phyloP scores from a whole-genome alignment of 2,329 filamentous ascomycete genomes.

The Talaromyces sp. region DNA sequence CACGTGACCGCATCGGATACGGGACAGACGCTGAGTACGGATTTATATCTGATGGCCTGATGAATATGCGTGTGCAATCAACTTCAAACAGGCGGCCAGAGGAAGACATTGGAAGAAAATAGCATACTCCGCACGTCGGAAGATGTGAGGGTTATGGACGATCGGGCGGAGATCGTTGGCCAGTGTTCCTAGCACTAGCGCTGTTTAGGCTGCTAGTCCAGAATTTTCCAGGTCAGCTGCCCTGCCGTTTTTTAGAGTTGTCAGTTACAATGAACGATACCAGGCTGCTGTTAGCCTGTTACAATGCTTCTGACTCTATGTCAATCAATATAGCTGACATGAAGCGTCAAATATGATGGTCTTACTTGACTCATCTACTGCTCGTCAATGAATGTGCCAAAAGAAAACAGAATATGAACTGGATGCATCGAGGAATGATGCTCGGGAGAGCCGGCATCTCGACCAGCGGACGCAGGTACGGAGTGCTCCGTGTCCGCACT shows the following conservation, averaged over 20 bases:
- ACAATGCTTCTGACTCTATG: too few species aligned
- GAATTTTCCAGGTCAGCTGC: conserved; percentile 12
- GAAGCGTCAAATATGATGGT: too few species aligned
- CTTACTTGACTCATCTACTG: neutral
- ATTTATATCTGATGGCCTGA: too few species aligned
- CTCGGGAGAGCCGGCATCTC: neutral
- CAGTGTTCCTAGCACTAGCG: neutral
- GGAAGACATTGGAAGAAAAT: too few species aligned
- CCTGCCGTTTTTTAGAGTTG: neutral
- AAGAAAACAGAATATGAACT: neutral
- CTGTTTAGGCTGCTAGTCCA: neutral
- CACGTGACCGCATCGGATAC: too few species aligned
- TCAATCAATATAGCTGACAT: too few species aligned
- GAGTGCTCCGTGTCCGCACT: neutral
- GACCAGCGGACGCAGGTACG: conserved; percentile 9
- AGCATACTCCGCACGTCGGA: neutral
- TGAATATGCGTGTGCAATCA: too few species aligned
- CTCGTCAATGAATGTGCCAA: neutral
- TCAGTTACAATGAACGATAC: too few species aligned
- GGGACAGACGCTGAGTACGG: too few species aligned
- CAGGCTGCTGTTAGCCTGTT: too few species aligned
- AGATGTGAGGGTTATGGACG: neutral
- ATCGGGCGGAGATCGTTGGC: conserved; percentile 1
- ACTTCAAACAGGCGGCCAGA: too few species aligned
- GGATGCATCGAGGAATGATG: neutral